Evolutionary conservation across 129 eudicot species (phyloP), one percentile per base, ranked within the genome.

Genomic region (Flaveria linearis): DNA sequence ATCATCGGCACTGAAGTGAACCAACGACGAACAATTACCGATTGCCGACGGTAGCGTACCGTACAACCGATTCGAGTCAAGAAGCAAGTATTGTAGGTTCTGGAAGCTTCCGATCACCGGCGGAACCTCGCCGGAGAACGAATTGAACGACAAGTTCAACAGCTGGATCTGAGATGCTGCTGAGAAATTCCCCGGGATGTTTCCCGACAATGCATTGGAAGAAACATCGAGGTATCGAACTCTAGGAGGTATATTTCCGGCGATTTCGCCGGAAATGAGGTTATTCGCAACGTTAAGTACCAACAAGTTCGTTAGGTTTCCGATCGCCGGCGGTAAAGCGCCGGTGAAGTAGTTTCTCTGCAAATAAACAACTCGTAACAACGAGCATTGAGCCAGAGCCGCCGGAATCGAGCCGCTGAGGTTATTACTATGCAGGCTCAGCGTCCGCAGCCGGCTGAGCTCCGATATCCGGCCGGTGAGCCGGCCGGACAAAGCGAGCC

Each of bases 1-100:
- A 69, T 81, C 76, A 12, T 81, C 88, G 23, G 88, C 92, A 72
- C 88, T 91, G n/a, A 91, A 73, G n/a, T 85, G 87, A 26, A 91
- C 52, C 15, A 91, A 77, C n/a, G 86, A 57, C 10, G 88, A 81
- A 71, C 96, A 88, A 77, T 91, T 91, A 1, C 86, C 78, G 0
- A 91, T 75, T 20, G 97, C 92, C 12, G 97, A 87, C 17, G 97
- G 97, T 7, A 91, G 47, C 0, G 97, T 89, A 14, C 97, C 96
- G 78, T 75, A 80, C 13, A 91, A 65, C n/a, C 50, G 33, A 51
- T 91, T 91, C 7, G 84, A 81, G 68, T 91, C 96, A 0, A 91
- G 81, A 69, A 82, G 69, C 9, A 91, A 64, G 57, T 91, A 87
- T 76, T 87, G 66, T 3, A 91, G 74, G 62, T 82, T 71, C 81